phyloP scores from a whole-genome alignment of 2,329 filamentous ascomycete species.

The Scortechinia acanthostroma region DNA sequence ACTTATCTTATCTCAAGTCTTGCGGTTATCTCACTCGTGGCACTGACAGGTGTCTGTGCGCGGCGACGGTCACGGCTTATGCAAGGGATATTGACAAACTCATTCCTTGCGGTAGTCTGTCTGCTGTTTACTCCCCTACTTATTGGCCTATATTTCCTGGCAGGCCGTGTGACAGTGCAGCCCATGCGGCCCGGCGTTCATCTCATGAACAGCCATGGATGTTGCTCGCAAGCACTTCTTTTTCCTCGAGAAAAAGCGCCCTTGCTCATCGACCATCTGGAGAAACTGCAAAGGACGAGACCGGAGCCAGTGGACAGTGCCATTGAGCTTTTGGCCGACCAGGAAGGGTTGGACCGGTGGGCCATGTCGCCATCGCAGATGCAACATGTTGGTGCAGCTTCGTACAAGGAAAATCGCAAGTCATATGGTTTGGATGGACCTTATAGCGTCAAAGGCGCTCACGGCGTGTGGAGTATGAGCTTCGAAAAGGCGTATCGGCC shows the following conservation, averaged over 20 bases:
- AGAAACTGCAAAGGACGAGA: constrained; percentile 10
- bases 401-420: not conserved
- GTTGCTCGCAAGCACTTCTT: constrained; percentile 26
- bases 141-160: constrained; percentile 17
- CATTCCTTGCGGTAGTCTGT: not conserved
- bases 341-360: constrained; percentile 14
- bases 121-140: constrained; percentile 12
- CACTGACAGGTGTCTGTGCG: constrained; percentile 4
- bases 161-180: constrained; percentile 15
- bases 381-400: constrained; percentile 13
- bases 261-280: constrained; percentile 9
- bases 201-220: constrained; percentile 26
- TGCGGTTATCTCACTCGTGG: constrained; percentile 5
- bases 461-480: not conserved
- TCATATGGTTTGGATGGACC: not conserved
- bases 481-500: too few relatives aligned
- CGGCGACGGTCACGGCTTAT: constrained; percentile 3
- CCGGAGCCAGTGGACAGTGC: not conserved
- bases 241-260: constrained; percentile 15
- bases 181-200: constrained; percentile 16
- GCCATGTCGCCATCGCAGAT: constrained; percentile 13
- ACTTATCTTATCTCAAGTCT: constrained; percentile 14
- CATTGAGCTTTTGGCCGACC: constrained; percentile 8
- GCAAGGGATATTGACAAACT: constrained; percentile 8
- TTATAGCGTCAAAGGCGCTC: not conserved